Evolutionary conservation across 83 land plant species (phyloP), one percentile per base, ranked within the genome.

Genomic region (Larix sibirica): DNA sequence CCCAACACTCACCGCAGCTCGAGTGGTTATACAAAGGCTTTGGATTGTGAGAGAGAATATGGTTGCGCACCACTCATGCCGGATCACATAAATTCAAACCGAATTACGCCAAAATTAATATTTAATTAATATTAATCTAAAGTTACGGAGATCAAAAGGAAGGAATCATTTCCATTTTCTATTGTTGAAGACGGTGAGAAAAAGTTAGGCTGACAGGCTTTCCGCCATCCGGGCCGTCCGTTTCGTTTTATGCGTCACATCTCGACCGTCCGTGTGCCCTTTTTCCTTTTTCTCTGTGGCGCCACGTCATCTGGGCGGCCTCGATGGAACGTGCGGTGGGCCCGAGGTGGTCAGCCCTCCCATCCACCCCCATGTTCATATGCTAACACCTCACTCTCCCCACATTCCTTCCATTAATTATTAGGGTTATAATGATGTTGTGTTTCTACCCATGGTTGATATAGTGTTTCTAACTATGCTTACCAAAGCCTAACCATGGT

Each of bases 291-390:
- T 24, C 76, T 18, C 40, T 47, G 42, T 71, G 54, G 76, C 40
- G 76, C 76, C 76, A 71, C 54, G 76, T 71, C 76, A 40, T 42
- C 26, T 42, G 76, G 76, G 13, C 76, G 76, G 76, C 76, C n/a
- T 8, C 50, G 76, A 66, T 6, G 33, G 69, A 66, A 66, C 69
- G 9, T 66, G 69, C 69, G 36, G 69, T 71, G 76, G 76, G 76
- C n/a, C 76, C 74, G 24, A 17, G 2, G 9, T 4, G 54, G 54
- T 47, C 54, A 47, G 54, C 54, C 54, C 54, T 47, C 54, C 54
- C 54, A 47, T 47, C 54, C 12, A 47, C 54, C 54, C 54, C 54
- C 54, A 47, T 47, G 54, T 47, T 47, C 54, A 47, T 47, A 47
- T 47, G 54, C 12, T 8, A 47, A 47, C 54, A 9, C 54, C 12